Base-by-base conservation (phyloP, 345 rosid species). In the Acer saccharum region DNA sequence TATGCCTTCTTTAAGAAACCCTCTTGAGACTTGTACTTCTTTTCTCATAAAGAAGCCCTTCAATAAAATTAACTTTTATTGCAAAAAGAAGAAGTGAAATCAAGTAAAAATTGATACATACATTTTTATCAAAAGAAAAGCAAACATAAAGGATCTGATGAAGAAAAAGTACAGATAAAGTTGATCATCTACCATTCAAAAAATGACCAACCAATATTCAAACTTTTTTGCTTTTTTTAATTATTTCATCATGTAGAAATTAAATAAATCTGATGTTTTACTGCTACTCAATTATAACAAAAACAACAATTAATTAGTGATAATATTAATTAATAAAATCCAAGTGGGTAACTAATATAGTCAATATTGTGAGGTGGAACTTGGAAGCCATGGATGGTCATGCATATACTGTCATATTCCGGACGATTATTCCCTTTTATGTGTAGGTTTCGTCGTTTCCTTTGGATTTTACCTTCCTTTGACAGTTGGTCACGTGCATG, bases 361-460 rank as follows among this genome's bases (percentile, higher is more conserved):
- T 52, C 57, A 81, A 72, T 72, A 35, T 35, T 35, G 64, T 74
- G 74, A 81, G 76, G 10, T 43, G 10, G 46, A 43, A 43, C 46
- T 43, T 64, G 64, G 74, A 44, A 67, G 41, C 66, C 46, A 43
- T 43, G 46, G 23, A 71, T 7, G 10, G 41, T 62, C 46, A 43
- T 43, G 46, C 23, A 71, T 7, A 43, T 43, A 43, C 10, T 43
- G 46, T 43, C 85, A 83, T 25, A 25, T 25, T 78, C 75, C 39
- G 79, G 86, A 89, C 87, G 88, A 84, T 91, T 87, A 84, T 90
- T 88, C 85, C 87, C 88, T 84, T 82, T 87, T 83, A 76, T 77
- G 83, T 79, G 81, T 65, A 75, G 83, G 65, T 83, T 84, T 89
- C 86, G 91, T 91, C 92, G 95, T 88, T 88, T 89, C 81, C 78